Evolutionary conservation across 2,329 filamentous ascomycete genomes (phyloP).

Genomic region (Camptophora hylomeconis): DNA sequence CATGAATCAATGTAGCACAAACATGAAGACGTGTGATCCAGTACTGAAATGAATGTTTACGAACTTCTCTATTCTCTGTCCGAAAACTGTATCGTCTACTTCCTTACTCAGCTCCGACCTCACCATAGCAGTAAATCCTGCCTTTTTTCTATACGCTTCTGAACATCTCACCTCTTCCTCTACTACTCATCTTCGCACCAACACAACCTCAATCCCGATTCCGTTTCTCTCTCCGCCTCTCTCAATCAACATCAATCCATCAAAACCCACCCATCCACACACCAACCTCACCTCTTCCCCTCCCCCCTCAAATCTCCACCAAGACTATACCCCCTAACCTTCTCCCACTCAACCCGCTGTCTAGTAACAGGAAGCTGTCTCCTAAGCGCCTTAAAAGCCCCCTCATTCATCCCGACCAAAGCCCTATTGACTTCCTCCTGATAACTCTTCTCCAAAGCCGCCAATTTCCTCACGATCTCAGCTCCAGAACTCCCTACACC

Average conservation of each 20-base stretch:
- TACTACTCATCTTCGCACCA: too few relatives aligned
- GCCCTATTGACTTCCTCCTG: conserved; percentile 91
- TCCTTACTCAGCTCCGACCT: too few relatives aligned
- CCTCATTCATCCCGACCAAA: conserved; percentile 79
- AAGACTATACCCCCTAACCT: conserved; percentile 82
- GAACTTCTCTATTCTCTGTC: too few relatives aligned
- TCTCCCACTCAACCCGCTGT: conserved; percentile 99
- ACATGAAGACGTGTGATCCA: neutral
- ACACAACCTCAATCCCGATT: too few relatives aligned
- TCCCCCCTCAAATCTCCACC: conserved; percentile 67
- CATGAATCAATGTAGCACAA: neutral
- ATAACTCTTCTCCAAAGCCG: conserved; percentile 73
- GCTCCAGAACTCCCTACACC: conserved; percentile 34
- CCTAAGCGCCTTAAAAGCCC: conserved; percentile 84
- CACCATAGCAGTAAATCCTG: too few relatives aligned
- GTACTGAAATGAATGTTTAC: neutral
- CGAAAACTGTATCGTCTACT: too few relatives aligned
- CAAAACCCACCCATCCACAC: neutral
- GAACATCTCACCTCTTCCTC: too few relatives aligned
- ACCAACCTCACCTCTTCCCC: conserved; percentile 25
- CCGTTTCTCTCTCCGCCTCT: too few relatives aligned
- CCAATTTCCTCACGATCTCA: conserved; percentile 65
- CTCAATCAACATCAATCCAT: neutral
- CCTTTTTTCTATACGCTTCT: too few relatives aligned
- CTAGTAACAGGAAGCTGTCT: conserved; percentile 90